Percentiles rank a stretch among this genome's conserved stretches.
Evolutionary conservation across 2,329 filamentous ascomycete genomes (phyloP).

Genomic region (Clonostachys chloroleuca): DNA sequence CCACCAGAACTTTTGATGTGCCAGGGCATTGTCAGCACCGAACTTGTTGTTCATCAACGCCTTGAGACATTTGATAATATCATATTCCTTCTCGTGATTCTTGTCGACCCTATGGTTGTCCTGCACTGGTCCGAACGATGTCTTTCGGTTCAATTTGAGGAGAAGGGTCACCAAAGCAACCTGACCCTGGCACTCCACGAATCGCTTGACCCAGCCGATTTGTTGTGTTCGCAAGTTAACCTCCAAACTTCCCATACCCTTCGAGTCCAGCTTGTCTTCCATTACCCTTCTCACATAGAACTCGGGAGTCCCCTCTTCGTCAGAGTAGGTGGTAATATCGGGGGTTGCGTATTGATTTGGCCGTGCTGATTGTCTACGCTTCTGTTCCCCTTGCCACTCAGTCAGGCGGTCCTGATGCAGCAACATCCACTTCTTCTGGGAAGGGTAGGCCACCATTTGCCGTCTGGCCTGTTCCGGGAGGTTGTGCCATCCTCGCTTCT

Average conservation of each 20-base stretch:
- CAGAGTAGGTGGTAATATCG: conserved; percentile 72
- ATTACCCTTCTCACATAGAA: conserved; percentile 98
- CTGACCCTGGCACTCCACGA: conserved; percentile 96
- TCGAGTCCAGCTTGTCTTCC: conserved; percentile 89
- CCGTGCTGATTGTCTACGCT: conserved; percentile 71
- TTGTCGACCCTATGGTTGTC: conserved; percentile 60
- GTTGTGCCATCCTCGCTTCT: conserved; percentile 96
- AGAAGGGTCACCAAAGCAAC: conserved; percentile 93
- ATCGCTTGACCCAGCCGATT: conserved; percentile 94
- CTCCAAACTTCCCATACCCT: conserved; percentile 87
- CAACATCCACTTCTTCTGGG: conserved; percentile 95
- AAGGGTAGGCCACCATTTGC: conserved; percentile 94
- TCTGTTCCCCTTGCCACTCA: conserved; percentile 92
- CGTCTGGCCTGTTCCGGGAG: conserved; percentile 88
- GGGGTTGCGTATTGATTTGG: conserved; percentile 65
- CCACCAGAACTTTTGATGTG: conserved; percentile 85
- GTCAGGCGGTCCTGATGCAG: conserved; percentile 92
- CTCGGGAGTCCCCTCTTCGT: conserved; percentile 93
- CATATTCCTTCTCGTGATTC: conserved; percentile 87
- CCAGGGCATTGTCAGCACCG: conserved; percentile 89
- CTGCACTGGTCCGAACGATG: conserved; percentile 66
- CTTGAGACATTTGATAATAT: conserved; percentile 96
- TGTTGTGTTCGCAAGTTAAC: conserved; percentile 95
- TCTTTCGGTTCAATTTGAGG: conserved; percentile 87
- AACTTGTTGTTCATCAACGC: conserved; percentile 99